These are phyloP conservation scores for Neoscytalidium dimidiatum DNA, from an alignment of 2,329 filamentous ascomycete genomes.

Conservation along the genomic window DNA sequence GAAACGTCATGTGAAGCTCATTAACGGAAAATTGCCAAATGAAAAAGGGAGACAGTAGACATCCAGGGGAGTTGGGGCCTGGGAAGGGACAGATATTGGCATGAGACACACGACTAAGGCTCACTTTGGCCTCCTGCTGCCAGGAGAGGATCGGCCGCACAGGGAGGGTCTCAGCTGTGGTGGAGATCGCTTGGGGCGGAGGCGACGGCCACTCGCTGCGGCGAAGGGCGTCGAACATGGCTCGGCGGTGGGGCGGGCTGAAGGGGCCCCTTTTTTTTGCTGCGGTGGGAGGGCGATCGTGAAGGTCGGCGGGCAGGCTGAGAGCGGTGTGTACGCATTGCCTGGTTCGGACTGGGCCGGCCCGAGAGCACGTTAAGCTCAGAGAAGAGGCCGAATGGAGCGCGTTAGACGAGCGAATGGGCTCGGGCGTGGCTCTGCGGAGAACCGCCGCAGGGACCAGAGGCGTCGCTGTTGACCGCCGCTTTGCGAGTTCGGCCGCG, in stretches of 20 bases:
- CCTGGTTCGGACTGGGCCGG: slow-evolving; percentile 14
- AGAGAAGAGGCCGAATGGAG: neutral
- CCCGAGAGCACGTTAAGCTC: slow-evolving; percentile 13
- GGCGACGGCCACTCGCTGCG: slow-evolving; percentile 5
- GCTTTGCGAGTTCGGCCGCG: slow-evolving; percentile 9
- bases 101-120: slow-evolving; percentile 19
- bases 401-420: slow-evolving; percentile 3
- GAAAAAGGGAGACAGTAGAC: slow-evolving; percentile 13
- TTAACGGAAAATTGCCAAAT: slow-evolving; percentile 16
- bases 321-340: slow-evolving; percentile 12
- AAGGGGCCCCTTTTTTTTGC: neutral
- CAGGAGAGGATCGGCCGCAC: slow-evolving; percentile 11
- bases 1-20: slow-evolving; percentile 19
- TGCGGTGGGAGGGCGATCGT: neutral
- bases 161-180: slow-evolving; percentile 12
- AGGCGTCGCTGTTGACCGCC: slow-evolving; percentile 1
- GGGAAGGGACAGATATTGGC: slow-evolving; percentile 18
- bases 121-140: slow-evolving; percentile 11
- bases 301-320: slow-evolving; percentile 6
- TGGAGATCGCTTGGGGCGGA: slow-evolving; percentile 14
- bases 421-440: neutral
- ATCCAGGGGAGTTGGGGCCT: slow-evolving; percentile 1
- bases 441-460: slow-evolving; percentile 9
- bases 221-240: slow-evolving; percentile 11
- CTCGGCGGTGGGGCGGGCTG: slow-evolving; percentile 1